Base-by-base conservation (phyloP, 768 basidiomycete species). In the Lentinus brumalis region DNA sequence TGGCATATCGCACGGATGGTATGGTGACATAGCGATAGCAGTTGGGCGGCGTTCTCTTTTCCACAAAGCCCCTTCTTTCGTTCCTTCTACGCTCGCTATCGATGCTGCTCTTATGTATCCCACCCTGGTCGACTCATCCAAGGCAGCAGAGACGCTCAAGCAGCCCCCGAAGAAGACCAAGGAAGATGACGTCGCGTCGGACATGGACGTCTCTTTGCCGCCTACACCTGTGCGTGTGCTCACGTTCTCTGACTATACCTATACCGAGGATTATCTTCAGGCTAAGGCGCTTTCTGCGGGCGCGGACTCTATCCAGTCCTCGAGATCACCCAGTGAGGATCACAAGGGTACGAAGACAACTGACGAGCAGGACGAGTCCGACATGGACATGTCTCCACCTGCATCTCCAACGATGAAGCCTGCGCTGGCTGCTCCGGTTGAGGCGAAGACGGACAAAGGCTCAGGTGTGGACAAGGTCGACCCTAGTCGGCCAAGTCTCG, bases 341-440 rank as follows among this genome's bases (percentile, higher is more conserved):
- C 21, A 18, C 18, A 29, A 47, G 18, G 46, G 11, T 6, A 12
- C 21, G 29, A 45, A 45, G 44, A 21, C 16, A 21, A 8, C 31
- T 5, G n/a, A 35, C 35, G 50, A 51, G 5, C 21, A 32, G 9
- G 65, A 53, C 4, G 65, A 63, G 16, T 64, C 60, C 5, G 66
- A 67, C 51, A 64, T 67, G 57, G 62, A 63, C 30, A 63, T 59
- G 62, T 63, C 57, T 40, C 62, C 62, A 50, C 57, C 57, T 47
- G 57, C 57, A 50, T 57, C 62, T 44, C 62, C 62, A n/a, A 32
- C 21, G 5, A 15, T 62, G 8, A 26, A 47, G 14, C 44, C 54
- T 21, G 32, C 14, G 7, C 10, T 42, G 14, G 21, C 32, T 6
- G 21, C 15, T 16, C 16, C 52, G 6, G n/a, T 18, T 5, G 18